A percentile compares a stretch with the other conserved stretches of the same genome.
phyloP scores from a whole-genome alignment of 2,329 filamentous ascomycete species.

The Diaporthe sp. region DNA sequence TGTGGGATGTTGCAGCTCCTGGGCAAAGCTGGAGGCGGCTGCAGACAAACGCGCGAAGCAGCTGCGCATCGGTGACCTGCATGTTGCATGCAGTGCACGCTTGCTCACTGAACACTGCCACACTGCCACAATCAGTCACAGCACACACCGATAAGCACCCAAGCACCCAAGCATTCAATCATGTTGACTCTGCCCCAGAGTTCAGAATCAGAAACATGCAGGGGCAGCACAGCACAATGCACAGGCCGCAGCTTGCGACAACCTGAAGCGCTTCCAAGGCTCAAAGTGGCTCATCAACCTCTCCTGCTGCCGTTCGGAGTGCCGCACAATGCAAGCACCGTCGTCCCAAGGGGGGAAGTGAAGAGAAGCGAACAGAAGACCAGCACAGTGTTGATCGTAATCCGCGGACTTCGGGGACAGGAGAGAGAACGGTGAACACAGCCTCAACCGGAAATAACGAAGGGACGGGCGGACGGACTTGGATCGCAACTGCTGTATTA shows the following conservation, averaged over 20 bases:
- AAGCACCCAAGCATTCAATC: neutral
- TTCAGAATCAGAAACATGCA: constrained; percentile 29
- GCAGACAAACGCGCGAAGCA: constrained; percentile 1
- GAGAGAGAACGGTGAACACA: constrained; percentile 1
- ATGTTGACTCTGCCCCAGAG: constrained; percentile 5
- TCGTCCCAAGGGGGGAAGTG: constrained; percentile 3
- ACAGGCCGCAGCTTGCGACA: constrained; percentile 31
- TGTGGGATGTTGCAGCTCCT: constrained; percentile 19
- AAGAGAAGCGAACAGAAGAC: neutral
- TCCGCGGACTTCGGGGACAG: constrained; percentile 12
- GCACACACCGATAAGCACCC: constrained; percentile 9
- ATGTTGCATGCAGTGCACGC: neutral
- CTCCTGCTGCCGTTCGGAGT: constrained; percentile 7
- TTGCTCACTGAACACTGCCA: constrained; percentile 14
- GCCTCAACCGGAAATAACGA: constrained; percentile 32
- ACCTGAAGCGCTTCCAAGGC: constrained; percentile 28
- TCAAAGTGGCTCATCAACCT: constrained; percentile 14
- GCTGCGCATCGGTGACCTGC: constrained; percentile 1
- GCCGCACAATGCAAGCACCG: neutral
- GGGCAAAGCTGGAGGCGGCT: constrained; percentile 11
- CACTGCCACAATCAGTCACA: constrained; percentile 15
- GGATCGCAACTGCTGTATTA: constrained; percentile 28
- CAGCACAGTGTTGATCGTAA: constrained; percentile 26
- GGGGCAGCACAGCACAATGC: constrained; percentile 2
- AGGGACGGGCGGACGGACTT: neutral